These are phyloP conservation scores for Aspergillus ochraceus DNA, from an alignment of 2,329 filamentous ascomycete genomes.

Conservation along the genomic window DNA sequence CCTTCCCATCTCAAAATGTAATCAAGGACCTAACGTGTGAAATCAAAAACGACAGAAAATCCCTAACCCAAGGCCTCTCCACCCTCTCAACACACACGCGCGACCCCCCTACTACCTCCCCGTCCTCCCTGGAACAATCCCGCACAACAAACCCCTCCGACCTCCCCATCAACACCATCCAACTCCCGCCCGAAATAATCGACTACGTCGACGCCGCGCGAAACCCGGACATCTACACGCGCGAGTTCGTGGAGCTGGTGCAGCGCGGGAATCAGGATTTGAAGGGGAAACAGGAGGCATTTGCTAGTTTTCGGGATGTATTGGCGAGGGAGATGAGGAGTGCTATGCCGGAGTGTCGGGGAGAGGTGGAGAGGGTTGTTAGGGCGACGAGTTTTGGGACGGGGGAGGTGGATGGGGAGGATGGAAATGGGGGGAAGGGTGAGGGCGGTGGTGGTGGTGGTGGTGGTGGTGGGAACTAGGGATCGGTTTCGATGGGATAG, in stretches of 20 bases:
- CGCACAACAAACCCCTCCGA: conserved; percentile 30
- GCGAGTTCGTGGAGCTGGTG: conserved; percentile 64
- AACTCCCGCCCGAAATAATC: conserved; percentile 62
- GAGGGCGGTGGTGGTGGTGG: conserved; percentile 8
- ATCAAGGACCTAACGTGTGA: background rate
- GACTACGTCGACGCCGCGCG: conserved; percentile 63
- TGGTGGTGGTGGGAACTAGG: conserved; percentile 11
- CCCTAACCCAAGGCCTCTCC: conserved; percentile 55
- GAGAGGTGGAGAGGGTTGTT: conserved; percentile 55
- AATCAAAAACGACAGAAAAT: conserved; percentile 38
- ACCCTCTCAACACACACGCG: conserved; percentile 42
- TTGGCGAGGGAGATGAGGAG: conserved; percentile 59
- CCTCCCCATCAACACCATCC: conserved; percentile 50
- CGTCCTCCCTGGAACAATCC: conserved; percentile 38
- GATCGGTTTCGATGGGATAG: background rate
- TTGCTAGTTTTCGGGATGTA: conserved; percentile 58
- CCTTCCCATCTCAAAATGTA: background rate
- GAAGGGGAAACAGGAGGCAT: conserved; percentile 61
- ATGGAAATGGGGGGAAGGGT: no score
- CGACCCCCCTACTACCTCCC: conserved; percentile 21
- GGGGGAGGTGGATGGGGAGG: background rate
- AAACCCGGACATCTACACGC: conserved; percentile 67
- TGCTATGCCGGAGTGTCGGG: conserved; percentile 57
- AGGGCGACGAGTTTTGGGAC: conserved; percentile 28
- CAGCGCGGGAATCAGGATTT: conserved; percentile 63